Conservation (phyloP, 164 flowering plant species). For the Vitis rotundifolia region DNA sequence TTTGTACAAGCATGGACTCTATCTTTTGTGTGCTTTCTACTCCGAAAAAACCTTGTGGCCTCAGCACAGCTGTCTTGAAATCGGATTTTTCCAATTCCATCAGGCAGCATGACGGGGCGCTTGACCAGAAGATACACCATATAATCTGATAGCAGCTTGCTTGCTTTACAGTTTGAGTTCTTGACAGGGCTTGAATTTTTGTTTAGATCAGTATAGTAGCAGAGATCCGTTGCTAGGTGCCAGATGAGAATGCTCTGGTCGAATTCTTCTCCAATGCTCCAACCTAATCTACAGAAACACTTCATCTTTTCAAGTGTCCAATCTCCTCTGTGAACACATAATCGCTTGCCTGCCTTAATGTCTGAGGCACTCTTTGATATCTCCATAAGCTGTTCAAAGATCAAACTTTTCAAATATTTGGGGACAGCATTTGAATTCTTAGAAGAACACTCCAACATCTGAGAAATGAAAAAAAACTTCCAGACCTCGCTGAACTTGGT, state of each 20-base stretch:
- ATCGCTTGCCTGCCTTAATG: background rate
- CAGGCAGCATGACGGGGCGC: too few relatives aligned
- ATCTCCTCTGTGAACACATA: constrained; percentile 7
- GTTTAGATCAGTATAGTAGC: background rate
- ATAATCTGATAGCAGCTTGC: constrained; percentile 24
- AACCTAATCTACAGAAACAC: background rate
- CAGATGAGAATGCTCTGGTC: constrained; percentile 17
- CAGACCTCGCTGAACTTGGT: background rate
- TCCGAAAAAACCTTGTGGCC: too few relatives aligned
- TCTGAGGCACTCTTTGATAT: too few relatives aligned
- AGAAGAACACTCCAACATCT: background rate
- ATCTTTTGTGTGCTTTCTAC: too few relatives aligned
- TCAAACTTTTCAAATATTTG: too few relatives aligned
- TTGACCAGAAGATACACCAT: constrained; percentile 29
- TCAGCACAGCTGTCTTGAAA: too few relatives aligned
- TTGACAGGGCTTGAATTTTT: too few relatives aligned
- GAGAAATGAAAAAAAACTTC: constrained; percentile 1
- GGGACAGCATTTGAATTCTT: constrained; percentile 1
- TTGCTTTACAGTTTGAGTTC: background rate
- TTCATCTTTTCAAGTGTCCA: background rate
- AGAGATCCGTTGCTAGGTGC: constrained; percentile 19
- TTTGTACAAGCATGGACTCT: too few relatives aligned
- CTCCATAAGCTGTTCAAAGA: background rate
- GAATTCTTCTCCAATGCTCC: constrained; percentile 4
- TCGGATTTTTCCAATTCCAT: too few relatives aligned